Conservation (phyloP, 371 early-diverging fungal genomes). For the Rhizopus sp. region DNA sequence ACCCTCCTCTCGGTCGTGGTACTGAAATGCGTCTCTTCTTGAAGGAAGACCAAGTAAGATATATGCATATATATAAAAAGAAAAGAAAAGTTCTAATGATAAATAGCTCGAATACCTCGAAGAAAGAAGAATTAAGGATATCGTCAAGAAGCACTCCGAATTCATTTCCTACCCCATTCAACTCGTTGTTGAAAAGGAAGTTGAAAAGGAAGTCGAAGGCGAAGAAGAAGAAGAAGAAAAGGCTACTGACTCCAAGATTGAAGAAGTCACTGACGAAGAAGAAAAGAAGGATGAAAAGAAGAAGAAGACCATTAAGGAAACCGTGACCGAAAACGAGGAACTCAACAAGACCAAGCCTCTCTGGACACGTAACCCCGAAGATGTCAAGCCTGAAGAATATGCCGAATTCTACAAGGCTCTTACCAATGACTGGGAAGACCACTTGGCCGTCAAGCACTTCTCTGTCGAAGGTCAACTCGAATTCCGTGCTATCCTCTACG, state of each 20-base stretch:
- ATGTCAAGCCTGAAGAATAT: conserved; percentile 77
- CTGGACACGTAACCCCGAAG: conserved; percentile 83
- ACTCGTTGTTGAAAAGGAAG: conserved; percentile 53
- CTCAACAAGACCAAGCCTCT: conserved; percentile 81
- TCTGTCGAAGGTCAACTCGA: conserved; percentile 82
- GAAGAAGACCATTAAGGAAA: conserved; percentile 70
- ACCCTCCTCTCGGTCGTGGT: conserved; percentile 68
- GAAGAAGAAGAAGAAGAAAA: conserved; percentile 71
- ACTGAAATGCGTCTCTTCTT: conserved; percentile 81
- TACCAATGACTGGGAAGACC: conserved; percentile 72
- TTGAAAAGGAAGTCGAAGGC: conserved; percentile 87
- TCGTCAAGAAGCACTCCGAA: conserved; percentile 83
- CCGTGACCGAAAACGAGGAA: conserved; percentile 50
- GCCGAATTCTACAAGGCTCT: conserved; percentile 85
- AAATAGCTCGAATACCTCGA: conserved; percentile 56
- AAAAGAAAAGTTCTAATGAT: no score
- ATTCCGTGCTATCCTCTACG: conserved; percentile 78
- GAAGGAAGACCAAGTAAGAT: conserved; percentile 71
- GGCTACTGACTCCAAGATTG: conserved; percentile 59
- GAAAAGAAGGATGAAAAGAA: conserved; percentile 77
- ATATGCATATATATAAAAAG: conserved; percentile 10
- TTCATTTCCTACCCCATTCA: conserved; percentile 73
- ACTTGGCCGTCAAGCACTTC: conserved; percentile 75
- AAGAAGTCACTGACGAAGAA: conserved; percentile 59
- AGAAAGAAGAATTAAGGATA: conserved; percentile 55